Percentiles rank a stretch among this genome's conserved stretches.
These are phyloP conservation scores for Ceratocystis cubensis DNA, from an alignment of 2,329 filamentous ascomycete genomes.

Conservation along the genomic window DNA sequence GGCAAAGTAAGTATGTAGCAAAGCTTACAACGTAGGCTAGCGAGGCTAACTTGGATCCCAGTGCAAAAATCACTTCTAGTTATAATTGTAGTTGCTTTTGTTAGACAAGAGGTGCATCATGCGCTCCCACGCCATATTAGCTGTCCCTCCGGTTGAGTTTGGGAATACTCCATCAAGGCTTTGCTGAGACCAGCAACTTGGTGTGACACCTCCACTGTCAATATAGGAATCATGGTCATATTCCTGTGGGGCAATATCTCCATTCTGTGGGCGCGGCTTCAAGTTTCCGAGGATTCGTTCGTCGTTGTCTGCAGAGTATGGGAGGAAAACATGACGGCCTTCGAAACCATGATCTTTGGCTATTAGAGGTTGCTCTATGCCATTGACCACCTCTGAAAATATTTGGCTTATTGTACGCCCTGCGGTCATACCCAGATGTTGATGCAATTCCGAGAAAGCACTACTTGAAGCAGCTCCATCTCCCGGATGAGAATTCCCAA, in stretches of 20 bases:
- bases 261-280: background rate
- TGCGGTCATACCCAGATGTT: background rate
- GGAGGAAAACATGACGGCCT: background rate
- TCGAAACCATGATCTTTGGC: background rate
- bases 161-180: background rate
- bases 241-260: no score
- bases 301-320: background rate
- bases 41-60: background rate
- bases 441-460: background rate
- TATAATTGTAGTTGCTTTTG: no score
- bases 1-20: background rate
- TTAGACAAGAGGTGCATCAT: background rate
- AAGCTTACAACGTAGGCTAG: background rate
- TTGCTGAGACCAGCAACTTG: background rate
- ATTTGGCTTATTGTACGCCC: background rate
- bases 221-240: background rate
- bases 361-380: slow-evolving; percentile 12
- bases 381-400: slow-evolving; percentile 18
- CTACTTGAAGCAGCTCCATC: background rate
- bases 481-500: background rate
- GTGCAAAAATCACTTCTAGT: background rate
- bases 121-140: background rate
- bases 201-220: background rate
- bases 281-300: background rate
- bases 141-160: background rate